Evolutionary conservation across 2,329 filamentous ascomycete genomes (phyloP).

Genomic region (Beauveria brongniartii): DNA sequence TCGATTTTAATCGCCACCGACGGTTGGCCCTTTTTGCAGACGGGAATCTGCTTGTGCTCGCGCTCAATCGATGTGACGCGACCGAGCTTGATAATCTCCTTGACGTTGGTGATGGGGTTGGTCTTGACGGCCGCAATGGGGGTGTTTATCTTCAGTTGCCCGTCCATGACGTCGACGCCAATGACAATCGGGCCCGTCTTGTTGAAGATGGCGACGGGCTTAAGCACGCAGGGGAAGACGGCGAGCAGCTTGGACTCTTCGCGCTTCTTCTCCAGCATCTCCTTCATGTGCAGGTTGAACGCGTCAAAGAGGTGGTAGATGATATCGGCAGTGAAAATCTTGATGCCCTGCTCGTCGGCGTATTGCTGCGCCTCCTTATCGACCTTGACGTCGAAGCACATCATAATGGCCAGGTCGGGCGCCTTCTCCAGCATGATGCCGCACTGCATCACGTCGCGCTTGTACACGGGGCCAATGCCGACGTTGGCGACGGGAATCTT

Average conservation of each 20-base stretch:
- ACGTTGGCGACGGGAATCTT: slow-evolving; percentile 98
- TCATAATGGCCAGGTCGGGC: slow-evolving; percentile 95
- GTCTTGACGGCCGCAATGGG: slow-evolving; percentile 81
- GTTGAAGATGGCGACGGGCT: slow-evolving; percentile 91
- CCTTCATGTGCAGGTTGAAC: slow-evolving; percentile 91
- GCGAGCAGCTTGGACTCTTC: slow-evolving; percentile 92
- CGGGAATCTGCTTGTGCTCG: slow-evolving; percentile 87
- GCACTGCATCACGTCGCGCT: slow-evolving; percentile 93
- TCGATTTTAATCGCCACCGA: slow-evolving; percentile 98
- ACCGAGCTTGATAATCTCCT: slow-evolving; percentile 77
- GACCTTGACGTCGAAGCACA: slow-evolving; percentile 99
- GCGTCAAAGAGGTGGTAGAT: slow-evolving; percentile 98
- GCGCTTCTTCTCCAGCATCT: slow-evolving; percentile 83
- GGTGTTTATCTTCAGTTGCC: slow-evolving; percentile 76
- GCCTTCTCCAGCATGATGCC: slow-evolving; percentile 95
- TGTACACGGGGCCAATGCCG: slow-evolving; percentile 94
- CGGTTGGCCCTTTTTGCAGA: slow-evolving; percentile 95
- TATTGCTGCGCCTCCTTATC: slow-evolving; percentile 92
- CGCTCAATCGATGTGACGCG: slow-evolving; percentile 97
- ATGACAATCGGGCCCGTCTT: slow-evolving; percentile 94
- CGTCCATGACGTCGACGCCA: slow-evolving; percentile 91
- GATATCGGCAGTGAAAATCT: slow-evolving; percentile 97
- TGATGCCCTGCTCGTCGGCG: slow-evolving; percentile 89
- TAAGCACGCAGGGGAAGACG: slow-evolving; percentile 92
- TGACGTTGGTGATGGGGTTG: slow-evolving; percentile 68